Conservation (phyloP, 2,329 filamentous ascomycete genomes). For the Pestalotiopsis sp. region DNA sequence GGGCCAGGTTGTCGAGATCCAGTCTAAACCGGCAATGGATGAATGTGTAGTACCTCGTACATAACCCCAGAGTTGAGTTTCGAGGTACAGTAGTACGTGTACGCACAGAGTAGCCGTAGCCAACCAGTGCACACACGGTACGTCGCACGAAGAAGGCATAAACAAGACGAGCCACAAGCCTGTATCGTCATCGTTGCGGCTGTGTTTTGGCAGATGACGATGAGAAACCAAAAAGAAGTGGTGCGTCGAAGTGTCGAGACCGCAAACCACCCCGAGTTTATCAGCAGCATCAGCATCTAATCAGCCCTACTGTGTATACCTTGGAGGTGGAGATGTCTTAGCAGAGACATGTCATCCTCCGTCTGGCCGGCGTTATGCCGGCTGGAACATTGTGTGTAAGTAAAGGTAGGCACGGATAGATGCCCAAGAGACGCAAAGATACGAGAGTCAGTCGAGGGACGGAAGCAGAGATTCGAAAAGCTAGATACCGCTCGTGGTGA, state of each 20-base stretch:
- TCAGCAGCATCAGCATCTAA: not conserved
- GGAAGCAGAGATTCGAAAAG: not conserved
- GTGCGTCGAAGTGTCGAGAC: not conserved
- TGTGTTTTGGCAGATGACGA: not conserved
- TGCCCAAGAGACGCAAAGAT: not conserved
- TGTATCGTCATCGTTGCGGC: constrained; percentile 1
- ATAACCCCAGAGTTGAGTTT: not conserved
- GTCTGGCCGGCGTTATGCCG: not conserved
- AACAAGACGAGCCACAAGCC: not conserved
- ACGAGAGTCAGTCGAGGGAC: not conserved
- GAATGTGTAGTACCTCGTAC: not conserved
- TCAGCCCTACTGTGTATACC: not conserved
- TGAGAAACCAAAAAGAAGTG: not conserved
- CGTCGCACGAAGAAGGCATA: not conserved
- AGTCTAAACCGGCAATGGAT: not conserved
- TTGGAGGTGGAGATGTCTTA: not conserved
- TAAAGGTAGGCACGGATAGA: not conserved
- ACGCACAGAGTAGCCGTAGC: not conserved
- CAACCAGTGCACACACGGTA: too few species aligned
- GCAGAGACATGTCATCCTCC: not conserved
- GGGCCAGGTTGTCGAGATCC: not conserved
- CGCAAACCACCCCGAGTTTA: not conserved
- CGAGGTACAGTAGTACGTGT: not conserved
- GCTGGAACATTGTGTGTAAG: too few species aligned
- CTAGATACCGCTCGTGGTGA: not conserved